Evolutionary conservation across 202 grass and related monocot genomes (phyloP).

Genomic region (Bolboschoenoplectus hybrid): DNA sequence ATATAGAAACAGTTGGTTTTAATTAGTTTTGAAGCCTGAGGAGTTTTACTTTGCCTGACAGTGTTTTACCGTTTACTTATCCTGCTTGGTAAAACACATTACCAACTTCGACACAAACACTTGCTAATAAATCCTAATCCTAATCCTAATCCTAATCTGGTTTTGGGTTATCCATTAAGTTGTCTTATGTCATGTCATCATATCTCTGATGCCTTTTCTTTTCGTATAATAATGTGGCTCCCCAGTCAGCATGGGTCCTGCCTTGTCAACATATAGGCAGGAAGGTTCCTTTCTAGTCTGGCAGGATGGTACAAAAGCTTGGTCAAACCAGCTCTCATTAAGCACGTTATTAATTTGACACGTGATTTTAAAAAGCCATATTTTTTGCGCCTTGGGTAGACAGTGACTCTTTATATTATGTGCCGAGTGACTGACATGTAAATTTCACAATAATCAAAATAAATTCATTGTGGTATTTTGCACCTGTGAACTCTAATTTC

Average conservation of each 20-base stretch:
- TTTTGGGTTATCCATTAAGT: conserved; percentile 2
- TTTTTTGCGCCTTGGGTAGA: not conserved
- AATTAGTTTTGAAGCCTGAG: not conserved
- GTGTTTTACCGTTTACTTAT: not conserved
- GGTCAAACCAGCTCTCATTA: not conserved
- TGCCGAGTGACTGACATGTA: not conserved
- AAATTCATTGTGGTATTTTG: not conserved
- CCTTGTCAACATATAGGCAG: not conserved
- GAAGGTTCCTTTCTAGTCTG: conserved; percentile 10
- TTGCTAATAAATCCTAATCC: not conserved
- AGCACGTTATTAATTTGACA: not conserved
- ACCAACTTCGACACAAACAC: not conserved
- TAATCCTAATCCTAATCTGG: not conserved
- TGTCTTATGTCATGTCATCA: conserved; percentile 8
- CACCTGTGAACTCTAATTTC: not conserved
- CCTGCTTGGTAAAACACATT: conserved; percentile 4
- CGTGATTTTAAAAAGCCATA: not conserved
- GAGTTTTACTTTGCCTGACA: not conserved
- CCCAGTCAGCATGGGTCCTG: not conserved
- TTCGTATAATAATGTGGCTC: not conserved
- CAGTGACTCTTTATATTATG: conserved; percentile 5
- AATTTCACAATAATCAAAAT: conserved; percentile 8
- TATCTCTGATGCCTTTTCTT: not conserved
- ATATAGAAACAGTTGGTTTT: conserved; percentile 26
- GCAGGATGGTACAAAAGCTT: not conserved